Percentiles rank a stretch among this genome's conserved stretches.
These are phyloP conservation scores for Aspergillus luchuensis DNA, from an alignment of 2,329 filamentous ascomycete genomes.

Conservation along the genomic window DNA sequence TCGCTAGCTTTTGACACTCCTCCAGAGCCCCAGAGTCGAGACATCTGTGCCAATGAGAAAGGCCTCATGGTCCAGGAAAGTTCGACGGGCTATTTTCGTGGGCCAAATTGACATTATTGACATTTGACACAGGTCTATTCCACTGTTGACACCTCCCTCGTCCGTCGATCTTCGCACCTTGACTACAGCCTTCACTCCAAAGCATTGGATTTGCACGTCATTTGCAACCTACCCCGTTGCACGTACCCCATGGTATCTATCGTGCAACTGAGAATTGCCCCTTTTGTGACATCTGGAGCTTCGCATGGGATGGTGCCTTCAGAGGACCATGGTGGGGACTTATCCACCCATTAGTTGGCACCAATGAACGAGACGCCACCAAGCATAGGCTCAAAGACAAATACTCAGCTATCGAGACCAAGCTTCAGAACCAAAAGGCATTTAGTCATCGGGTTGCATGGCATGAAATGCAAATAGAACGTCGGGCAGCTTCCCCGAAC, in stretches of 20 bases:
- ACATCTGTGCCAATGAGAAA: background rate
- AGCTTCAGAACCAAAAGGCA: background rate
- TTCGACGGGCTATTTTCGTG: background rate
- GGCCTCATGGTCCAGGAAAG: background rate
- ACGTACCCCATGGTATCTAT: background rate
- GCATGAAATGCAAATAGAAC: background rate
- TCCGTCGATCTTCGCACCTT: slow-evolving; percentile 1
- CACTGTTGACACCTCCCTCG: background rate
- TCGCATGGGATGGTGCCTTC: background rate
- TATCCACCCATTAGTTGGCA: background rate
- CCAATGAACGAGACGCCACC: background rate
- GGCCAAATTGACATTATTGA: slow-evolving; percentile 3
- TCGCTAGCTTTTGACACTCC: slow-evolving; percentile 4
- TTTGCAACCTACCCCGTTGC: no score
- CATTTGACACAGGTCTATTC: slow-evolving; percentile 1
- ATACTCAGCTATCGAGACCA: background rate
- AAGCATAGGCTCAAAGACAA: background rate
- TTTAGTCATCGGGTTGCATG: background rate
- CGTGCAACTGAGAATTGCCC: background rate
- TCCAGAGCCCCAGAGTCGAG: background rate
- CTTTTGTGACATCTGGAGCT: background rate
- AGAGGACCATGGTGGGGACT: background rate
- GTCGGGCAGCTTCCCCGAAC: background rate
- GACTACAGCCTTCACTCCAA: background rate
- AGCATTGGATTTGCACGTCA: background rate